These are phyloP conservation scores for Magnolia kwangsiensis DNA, from an alignment of 164 flowering plant genomes.

Conservation along the genomic window DNA sequence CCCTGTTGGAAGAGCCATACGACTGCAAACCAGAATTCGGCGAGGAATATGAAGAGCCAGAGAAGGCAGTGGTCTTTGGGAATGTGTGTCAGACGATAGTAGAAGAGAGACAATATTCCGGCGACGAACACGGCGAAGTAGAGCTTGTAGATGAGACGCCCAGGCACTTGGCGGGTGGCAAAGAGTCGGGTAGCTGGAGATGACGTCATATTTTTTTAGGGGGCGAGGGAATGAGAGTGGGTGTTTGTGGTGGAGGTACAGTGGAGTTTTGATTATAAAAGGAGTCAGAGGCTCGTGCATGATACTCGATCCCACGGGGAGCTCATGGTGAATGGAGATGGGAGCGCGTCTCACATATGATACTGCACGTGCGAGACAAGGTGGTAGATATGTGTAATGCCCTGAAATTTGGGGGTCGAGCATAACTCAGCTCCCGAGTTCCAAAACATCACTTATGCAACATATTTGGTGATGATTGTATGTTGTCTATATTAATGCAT, in stretches of 20 bases:
- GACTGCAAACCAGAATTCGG: slow-evolving; percentile 27
- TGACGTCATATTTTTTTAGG: neutral
- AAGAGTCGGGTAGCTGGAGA: slow-evolving; percentile 13
- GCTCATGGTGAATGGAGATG: neutral
- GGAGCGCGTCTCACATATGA: neutral
- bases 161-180: slow-evolving; percentile 12
- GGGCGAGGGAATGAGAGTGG: neutral
- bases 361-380: neutral
- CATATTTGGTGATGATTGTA: no score
- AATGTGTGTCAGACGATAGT: slow-evolving; percentile 24
- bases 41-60: slow-evolving; percentile 20
- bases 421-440: no score
- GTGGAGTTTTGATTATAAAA: neutral
- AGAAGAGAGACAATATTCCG: slow-evolving; percentile 21
- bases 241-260: neutral
- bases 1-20: slow-evolving; percentile 30
- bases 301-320: neutral
- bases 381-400: neutral
- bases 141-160: slow-evolving; percentile 26
- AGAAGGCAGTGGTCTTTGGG: slow-evolving; percentile 6
- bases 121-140: slow-evolving; percentile 18
- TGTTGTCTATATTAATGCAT: no score
- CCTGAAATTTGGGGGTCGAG: no score
- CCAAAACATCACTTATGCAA: no score
- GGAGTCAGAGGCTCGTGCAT: neutral